Base-by-base conservation (phyloP, 768 basidiomycete species). In the Boletellus emodensis region DNA sequence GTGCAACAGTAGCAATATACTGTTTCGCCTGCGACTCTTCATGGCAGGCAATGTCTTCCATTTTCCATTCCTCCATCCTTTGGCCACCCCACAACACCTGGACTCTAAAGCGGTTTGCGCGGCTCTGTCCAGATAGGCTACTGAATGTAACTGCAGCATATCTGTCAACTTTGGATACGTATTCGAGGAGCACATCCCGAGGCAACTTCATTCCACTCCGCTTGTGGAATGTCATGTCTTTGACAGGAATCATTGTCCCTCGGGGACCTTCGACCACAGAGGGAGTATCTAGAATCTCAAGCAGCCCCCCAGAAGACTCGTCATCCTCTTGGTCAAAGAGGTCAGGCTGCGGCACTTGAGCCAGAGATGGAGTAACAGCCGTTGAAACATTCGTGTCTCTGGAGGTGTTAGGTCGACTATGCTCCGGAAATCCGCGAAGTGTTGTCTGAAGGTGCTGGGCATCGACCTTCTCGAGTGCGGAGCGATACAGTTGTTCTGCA, bases 31-130 rank as follows among this genome's bases (percentile, higher is more conserved):
- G 93, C 0, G 62, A 60, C 48, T 81, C 77, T 54, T 89, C 81
- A 39, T 79, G 72, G 61, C 95, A 98, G 13, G 90, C 94, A 39
- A 90, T 73, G 52, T 90, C 81, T 4, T 83, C 79, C 95, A 98
- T 99, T 14, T 65, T 64, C 86, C 87, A 96, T 44, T 83, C 76
- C 47, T 80, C 73, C 49, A 70, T 69, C 55, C 76, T 77, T 45
- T 73, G 76, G 32, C 79, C 80, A 38, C 77, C 76, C 90, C 91
- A 94, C 28, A 83, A 75, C 49, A 98, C 78, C 48, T 71, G 81
- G 42, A 94, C 77, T 33, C 78, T 74, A 11, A 83, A 85, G 44
- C 94, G 80, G 56, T 81, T 84, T 2, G 84, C 90, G 6, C 90
- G 81, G 64, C 85, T 87, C n/a, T 68, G 55, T 1, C 84, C 81